A percentile compares a stretch with the other conserved stretches of the same genome.
Conservation (phyloP, 2,329 filamentous ascomycete genomes). For the Botryotinia globosa region DNA sequence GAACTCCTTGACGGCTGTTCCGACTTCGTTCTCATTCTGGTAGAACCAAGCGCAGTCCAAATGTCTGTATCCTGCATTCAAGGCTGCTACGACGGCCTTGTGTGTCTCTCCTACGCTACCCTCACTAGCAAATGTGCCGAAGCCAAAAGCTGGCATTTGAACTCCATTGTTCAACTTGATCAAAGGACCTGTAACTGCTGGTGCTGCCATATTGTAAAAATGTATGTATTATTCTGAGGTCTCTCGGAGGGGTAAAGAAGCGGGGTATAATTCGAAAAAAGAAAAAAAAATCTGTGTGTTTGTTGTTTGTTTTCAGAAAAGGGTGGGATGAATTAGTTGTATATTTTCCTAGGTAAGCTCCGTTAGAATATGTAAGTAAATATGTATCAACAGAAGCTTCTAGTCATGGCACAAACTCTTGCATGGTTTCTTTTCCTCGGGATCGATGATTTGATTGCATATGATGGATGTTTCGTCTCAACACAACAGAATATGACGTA, state of each 20-base stretch:
- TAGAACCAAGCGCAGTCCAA: conserved; percentile 76
- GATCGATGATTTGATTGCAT: not conserved
- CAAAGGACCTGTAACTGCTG: conserved; percentile 27
- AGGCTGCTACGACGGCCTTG: conserved; percentile 53
- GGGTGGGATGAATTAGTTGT: conserved; percentile 1
- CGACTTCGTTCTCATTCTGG: conserved; percentile 81
- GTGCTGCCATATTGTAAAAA: conserved; percentile 30
- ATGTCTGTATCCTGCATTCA: conserved; percentile 62
- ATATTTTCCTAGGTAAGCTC: not conserved
- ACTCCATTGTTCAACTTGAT: conserved; percentile 39
- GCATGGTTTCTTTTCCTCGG: conserved; percentile 7
- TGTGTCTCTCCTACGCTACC: conserved; percentile 43
- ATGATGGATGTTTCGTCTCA: not conserved
- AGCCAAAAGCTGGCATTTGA: conserved; percentile 44
- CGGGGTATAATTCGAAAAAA: conserved; percentile 13
- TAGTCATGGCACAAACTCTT: not conserved
- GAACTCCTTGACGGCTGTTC: conserved; percentile 69
- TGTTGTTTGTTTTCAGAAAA: not conserved
- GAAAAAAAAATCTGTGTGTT: conserved; percentile 3
- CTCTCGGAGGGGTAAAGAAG: not conserved
- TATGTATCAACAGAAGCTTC: conserved; percentile 9
- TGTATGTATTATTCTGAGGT: conserved; percentile 5
- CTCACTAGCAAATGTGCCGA: conserved; percentile 40
- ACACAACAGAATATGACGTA: not conserved
- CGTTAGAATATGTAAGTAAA: not conserved